Evolutionary conservation across 345 rosid species (phyloP), one percentile per base, ranked within the genome.

Genomic region (Acer saccharum): DNA sequence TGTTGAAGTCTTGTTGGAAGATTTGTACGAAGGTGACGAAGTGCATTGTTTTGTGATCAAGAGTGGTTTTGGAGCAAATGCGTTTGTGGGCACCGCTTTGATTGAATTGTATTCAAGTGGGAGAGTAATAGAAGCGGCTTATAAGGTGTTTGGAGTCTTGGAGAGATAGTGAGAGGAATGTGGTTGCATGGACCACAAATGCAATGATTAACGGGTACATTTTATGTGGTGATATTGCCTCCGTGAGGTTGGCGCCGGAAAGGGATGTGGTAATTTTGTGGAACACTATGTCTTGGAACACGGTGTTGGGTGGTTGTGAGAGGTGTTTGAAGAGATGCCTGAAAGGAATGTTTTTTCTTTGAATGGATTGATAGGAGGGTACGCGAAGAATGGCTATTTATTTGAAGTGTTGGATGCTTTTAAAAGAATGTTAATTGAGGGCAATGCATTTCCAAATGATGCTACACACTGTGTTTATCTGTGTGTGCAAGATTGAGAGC

Each of bases 271-370:
- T n/a, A n/a, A n/a, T 93, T 82, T 44, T 92, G 75, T 92, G 97
- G 98, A 95, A 89, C 78, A 91, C 89, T 41, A 87, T 95, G 91
- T 90, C 95, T 1, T 93, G 99, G 99, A 93, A 95, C 48, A 91
- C 94, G 0, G n/a, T 90, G 77, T 80, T 92, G 79, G 86, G 83
- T 52, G 97, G 96, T 46, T 91, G 87, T 76, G 83, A 84, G 79
- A 80, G 78, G 67, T 64, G 77, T 92, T 93, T 77, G 88, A 90
- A 54, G 90, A 90, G 79, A 93, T 95, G 90, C 87, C 84, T 0
- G 89, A 87, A 82, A 84, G 87, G 84, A 91, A 93, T 82, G 78
- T 87, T 17, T 93, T 95, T 68, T 92, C 98, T 6, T 95, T 94
- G 99, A 95, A 91, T 73, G 90, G 87, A 44, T 76, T 93, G 87